Base-by-base conservation (phyloP, 2,329 filamentous ascomycete genomes). In the Venturia carpophila region DNA sequence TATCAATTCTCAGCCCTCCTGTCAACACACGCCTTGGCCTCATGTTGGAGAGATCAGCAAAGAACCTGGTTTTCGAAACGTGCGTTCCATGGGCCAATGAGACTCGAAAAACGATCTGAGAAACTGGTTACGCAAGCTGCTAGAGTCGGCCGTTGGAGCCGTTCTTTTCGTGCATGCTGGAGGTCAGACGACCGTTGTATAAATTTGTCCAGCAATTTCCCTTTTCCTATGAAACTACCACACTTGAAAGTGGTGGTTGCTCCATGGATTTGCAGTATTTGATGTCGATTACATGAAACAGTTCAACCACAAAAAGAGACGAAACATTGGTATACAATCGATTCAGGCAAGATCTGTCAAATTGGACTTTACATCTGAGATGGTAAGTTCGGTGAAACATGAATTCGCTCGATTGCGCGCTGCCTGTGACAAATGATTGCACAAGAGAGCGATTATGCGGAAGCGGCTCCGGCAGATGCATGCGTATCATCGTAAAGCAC, bases 381-480 rank as follows among this genome's bases (percentile, higher is more conserved):
- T 58, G 30, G 52, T 58, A 34, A 58, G 52, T 15, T 34, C 30
- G 30, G 52, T 58, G 52, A 21, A n/a, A 58, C 52, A 9, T 58
- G 5, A 19, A 37, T n/a, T n/a, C 47, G 47, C 47, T 52, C 27
- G 47, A 27, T 52, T 52, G 27, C 30, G 52, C 30, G 52, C 37
- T 24, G 9, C n/a, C 15, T 56, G 30, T n/a, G 27, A 24, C 5
- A 10, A 19, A n/a, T 37, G 27, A 27, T 9, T 2, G 24, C 9
- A 55, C 49, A 15, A 55, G 24, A 55, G 24, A 34, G 49, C 5
- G 24, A 17, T 55, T 24, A 34, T 58, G 6, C 52, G 52, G 52
- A 58, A 58, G 13, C 10, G 52, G 30, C 52, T 58, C 52, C 52
- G 24, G 13, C 17, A 56, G 30, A 7, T 24, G 17, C 19, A 34